These are phyloP conservation scores for Solanum hybrid DNA, from an alignment of 305 asterid species.

Conservation along the genomic window DNA sequence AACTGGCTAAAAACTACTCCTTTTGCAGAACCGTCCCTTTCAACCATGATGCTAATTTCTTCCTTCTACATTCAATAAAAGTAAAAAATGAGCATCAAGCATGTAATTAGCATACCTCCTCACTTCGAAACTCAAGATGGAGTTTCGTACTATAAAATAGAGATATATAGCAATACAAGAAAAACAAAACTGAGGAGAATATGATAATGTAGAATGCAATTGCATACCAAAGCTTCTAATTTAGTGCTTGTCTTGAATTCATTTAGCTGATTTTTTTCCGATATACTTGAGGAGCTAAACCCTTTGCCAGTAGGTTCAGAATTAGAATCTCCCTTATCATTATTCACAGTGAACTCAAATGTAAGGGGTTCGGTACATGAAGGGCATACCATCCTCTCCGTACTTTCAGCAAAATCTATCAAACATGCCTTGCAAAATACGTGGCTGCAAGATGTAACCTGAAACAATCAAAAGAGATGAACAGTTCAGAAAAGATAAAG, in stretches of 20 bases:
- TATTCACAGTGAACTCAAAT: neutral
- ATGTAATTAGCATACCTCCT: neutral
- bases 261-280: neutral
- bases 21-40: conserved; percentile 84
- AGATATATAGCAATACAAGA: neutral
- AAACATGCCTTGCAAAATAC: conserved; percentile 47
- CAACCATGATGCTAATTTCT: conserved; percentile 77
- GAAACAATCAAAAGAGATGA: conserved; percentile 10
- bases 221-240: neutral
- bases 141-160: neutral
- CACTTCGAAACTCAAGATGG: neutral
- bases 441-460: conserved; percentile 71
- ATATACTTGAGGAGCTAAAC: neutral
- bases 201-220: neutral
- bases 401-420: neutral
- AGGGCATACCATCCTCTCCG: neutral
- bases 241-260: neutral
- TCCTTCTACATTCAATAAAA: conserved; percentile 42
- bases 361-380: neutral
- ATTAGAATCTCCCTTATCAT: neutral
- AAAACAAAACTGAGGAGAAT: neutral
- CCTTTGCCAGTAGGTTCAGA: neutral
- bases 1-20: conserved; percentile 88
- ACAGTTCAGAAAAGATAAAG: neutral
- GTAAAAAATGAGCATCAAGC: neutral